These are phyloP conservation scores for Gentiana dahurica DNA, from an alignment of 257 asterid species.

Conservation along the genomic window DNA sequence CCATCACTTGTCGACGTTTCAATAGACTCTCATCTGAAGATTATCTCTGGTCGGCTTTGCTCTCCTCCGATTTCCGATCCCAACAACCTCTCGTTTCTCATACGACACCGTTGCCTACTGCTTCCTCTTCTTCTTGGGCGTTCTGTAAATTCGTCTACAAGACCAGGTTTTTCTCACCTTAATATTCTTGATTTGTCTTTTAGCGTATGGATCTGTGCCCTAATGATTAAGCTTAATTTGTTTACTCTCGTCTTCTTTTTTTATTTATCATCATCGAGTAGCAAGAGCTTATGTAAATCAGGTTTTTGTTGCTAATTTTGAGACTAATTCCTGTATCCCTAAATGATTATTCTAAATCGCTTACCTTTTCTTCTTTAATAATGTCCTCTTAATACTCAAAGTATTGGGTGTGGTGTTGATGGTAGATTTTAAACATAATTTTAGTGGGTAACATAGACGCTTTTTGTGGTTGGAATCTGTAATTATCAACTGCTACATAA, in stretches of 20 bases:
- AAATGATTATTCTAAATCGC: background rate
- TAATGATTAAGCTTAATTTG: no score
- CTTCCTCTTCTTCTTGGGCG: conserved; percentile 17
- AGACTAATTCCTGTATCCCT: no score
- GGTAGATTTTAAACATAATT: no score
- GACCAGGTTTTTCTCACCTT: conserved; percentile 30
- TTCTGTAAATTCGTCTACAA: conserved; percentile 40
- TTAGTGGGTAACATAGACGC: no score
- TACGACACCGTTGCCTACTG: background rate
- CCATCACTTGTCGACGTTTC: conserved; percentile 54
- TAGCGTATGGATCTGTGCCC: no score
- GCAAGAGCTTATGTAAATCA: no score
- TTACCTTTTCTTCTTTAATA: background rate
- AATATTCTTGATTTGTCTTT: no score
- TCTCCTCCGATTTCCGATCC: conserved; percentile 42
- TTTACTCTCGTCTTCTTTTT: background rate
- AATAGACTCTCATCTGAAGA: conserved; percentile 47
- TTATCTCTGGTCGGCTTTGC: conserved; percentile 49
- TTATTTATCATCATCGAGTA: background rate
- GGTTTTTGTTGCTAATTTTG: no score
- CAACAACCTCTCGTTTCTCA: background rate
- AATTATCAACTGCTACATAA: no score
- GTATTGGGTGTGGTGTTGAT: no score
- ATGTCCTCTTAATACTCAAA: no score
- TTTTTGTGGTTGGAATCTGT: no score